phyloP scores from a whole-genome alignment of 2,329 filamentous ascomycete genomes.

The Hymenoscyphus infarciens region DNA sequence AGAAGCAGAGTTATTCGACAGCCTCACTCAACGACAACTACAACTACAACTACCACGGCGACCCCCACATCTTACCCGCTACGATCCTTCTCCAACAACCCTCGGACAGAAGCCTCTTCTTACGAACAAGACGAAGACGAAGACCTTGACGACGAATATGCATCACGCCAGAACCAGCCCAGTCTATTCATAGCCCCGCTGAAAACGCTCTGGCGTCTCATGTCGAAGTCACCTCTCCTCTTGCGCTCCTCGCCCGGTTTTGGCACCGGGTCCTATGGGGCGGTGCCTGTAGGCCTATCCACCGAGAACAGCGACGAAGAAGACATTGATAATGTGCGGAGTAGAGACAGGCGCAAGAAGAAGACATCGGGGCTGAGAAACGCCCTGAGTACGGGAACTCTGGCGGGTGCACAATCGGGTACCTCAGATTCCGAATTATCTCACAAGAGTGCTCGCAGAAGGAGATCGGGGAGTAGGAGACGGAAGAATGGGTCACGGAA shows the following conservation, averaged over 20 bases:
- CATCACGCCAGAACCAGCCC: constrained; percentile 9
- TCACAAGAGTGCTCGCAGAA: constrained; percentile 11
- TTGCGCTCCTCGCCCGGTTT: constrained; percentile 57
- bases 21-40: not conserved
- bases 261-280: constrained; percentile 59
- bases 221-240: constrained; percentile 52
- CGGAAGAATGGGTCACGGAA: constrained; percentile 10
- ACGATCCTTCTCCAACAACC: not conserved
- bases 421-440: constrained; percentile 15
- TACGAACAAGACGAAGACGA: constrained; percentile 11
- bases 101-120: not conserved
- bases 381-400: constrained; percentile 23
- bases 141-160: constrained; percentile 19
- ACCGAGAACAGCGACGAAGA: constrained; percentile 37
- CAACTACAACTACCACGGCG: not conserved
- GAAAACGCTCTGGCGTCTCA: constrained; percentile 29
- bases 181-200: constrained; percentile 21
- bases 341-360: constrained; percentile 25
- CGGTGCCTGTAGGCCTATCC: constrained; percentile 46
- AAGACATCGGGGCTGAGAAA: constrained; percentile 30
- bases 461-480: constrained; percentile 16
- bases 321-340: constrained; percentile 26
- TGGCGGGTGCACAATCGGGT: constrained; percentile 7
- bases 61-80: not conserved
- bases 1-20: not conserved